phyloP scores from a whole-genome alignment of 176 grass and related monocot genomes.

The Rhipidocladum racemiflorum region DNA sequence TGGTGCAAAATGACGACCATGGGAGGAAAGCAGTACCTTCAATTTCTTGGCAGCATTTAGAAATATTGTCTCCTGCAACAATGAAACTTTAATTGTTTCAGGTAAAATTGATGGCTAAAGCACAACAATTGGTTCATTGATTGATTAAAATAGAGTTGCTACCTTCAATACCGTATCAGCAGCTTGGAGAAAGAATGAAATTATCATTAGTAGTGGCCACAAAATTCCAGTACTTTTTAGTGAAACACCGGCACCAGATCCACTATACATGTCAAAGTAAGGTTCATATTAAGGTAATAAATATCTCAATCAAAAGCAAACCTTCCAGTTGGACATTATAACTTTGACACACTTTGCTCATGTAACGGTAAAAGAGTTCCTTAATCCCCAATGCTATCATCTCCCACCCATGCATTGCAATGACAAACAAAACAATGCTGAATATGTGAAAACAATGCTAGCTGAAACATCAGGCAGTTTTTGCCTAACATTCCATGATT shows the following conservation, averaged over 20 bases:
- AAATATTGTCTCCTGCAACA: slow-evolving; percentile 93
- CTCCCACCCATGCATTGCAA: not conserved
- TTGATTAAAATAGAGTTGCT: slow-evolving; percentile 28
- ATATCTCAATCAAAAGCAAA: slow-evolving; percentile 20
- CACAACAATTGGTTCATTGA: not conserved
- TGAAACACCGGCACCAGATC: slow-evolving; percentile 67
- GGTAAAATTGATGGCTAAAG: slow-evolving; percentile 28
- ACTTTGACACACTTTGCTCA: not conserved
- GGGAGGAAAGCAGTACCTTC: slow-evolving; percentile 56
- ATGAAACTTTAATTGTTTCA: slow-evolving; percentile 42
- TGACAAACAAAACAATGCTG: not conserved
- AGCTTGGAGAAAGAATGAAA: slow-evolving; percentile 93
- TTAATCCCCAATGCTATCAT: not conserved
- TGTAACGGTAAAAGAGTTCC: not conserved
- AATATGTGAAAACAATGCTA: not conserved
- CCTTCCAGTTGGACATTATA: not conserved
- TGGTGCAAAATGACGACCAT: not conserved
- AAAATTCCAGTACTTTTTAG: slow-evolving; percentile 74
- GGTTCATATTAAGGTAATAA: not conserved
- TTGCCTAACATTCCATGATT: slow-evolving; percentile 9
- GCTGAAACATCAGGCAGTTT: not conserved
- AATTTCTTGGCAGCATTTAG: slow-evolving; percentile 83
- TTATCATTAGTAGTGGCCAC: slow-evolving; percentile 91
- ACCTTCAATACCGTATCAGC: slow-evolving; percentile 95
- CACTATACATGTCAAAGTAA: slow-evolving; percentile 56